phyloP scores from a whole-genome alignment of 345 rosid genomes.

The Chamaenerion angustifolium region DNA sequence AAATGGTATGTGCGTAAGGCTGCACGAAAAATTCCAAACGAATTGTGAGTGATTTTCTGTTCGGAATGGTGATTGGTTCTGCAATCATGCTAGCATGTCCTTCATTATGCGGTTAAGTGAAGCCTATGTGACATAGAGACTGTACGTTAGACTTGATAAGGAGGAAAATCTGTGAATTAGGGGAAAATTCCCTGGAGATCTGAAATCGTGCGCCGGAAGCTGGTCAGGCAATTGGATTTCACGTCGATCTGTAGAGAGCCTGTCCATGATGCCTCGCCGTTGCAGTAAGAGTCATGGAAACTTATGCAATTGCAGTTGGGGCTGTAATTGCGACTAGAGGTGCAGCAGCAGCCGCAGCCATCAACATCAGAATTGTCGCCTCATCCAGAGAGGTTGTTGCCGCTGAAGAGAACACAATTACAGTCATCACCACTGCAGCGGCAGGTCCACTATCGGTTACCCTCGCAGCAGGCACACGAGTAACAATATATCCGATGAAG shows the following conservation, averaged over 20 bases:
- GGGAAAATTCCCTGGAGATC: constrained; percentile 6
- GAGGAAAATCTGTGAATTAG: too few relatives aligned
- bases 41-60: too few relatives aligned
- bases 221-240: constrained; percentile 13
- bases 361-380: neutral
- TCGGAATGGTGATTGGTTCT: too few relatives aligned
- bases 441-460: constrained; percentile 1
- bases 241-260: constrained; percentile 6
- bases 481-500: too few relatives aligned
- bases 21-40: too few relatives aligned
- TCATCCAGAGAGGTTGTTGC: neutral
- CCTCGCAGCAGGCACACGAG: neutral
- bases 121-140: too few relatives aligned
- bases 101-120: too few relatives aligned
- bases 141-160: too few relatives aligned
- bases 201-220: constrained; percentile 8
- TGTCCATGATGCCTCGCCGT: constrained; percentile 5
- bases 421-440: neutral
- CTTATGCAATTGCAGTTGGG: constrained; percentile 5
- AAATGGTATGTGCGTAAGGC: too few relatives aligned
- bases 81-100: too few relatives aligned
- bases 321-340: constrained; percentile 1
- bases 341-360: constrained; percentile 1
- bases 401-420: neutral
- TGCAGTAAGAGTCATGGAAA: neutral